These are phyloP conservation scores for Oryza longistaminata DNA, from an alignment of 176 grass and related monocot genomes.

Conservation along the genomic window DNA sequence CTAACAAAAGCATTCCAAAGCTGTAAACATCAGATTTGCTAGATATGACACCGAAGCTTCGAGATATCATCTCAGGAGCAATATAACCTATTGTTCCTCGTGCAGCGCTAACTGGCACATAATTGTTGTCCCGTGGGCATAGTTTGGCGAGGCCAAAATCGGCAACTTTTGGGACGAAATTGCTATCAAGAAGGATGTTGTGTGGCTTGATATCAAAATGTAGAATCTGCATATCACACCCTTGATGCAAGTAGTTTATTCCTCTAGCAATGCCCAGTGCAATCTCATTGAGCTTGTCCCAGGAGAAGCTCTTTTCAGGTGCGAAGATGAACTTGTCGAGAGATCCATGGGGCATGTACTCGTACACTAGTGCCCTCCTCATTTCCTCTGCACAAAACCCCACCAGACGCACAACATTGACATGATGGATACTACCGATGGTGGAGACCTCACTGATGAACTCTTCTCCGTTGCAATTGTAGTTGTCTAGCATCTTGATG, in stretches of 20 bases:
- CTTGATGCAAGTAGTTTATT: not conserved
- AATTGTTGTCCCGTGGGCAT: slow-evolving; percentile 31
- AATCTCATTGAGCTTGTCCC: not conserved
- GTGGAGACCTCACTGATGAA: not conserved
- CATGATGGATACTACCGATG: slow-evolving; percentile 54
- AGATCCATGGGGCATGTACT: slow-evolving; percentile 54
- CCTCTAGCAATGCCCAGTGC: not conserved
- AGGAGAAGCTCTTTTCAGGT: not conserved
- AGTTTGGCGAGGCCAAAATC: slow-evolving; percentile 48
- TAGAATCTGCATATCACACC: not conserved
- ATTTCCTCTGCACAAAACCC: slow-evolving; percentile 56
- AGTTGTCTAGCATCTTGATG: not conserved
- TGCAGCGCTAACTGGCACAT: too few relatives aligned
- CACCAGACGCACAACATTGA: slow-evolving; percentile 49
- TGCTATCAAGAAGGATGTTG: slow-evolving; percentile 47
- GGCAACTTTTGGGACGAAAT: slow-evolving; percentile 37
- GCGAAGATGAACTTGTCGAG: slow-evolving; percentile 48
- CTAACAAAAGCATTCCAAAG: slow-evolving; percentile 41
- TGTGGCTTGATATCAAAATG: slow-evolving; percentile 55
- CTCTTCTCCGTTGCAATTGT: not conserved
- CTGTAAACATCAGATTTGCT: slow-evolving; percentile 33
- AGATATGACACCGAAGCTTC: slow-evolving; percentile 18
- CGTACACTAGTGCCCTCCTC: slow-evolving; percentile 43
- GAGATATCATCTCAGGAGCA: slow-evolving; percentile 44
- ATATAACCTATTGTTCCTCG: too few relatives aligned